Evolutionary conservation across 2,329 filamentous ascomycete genomes (phyloP).

Genomic region (Emericellopsis cladophorae): DNA sequence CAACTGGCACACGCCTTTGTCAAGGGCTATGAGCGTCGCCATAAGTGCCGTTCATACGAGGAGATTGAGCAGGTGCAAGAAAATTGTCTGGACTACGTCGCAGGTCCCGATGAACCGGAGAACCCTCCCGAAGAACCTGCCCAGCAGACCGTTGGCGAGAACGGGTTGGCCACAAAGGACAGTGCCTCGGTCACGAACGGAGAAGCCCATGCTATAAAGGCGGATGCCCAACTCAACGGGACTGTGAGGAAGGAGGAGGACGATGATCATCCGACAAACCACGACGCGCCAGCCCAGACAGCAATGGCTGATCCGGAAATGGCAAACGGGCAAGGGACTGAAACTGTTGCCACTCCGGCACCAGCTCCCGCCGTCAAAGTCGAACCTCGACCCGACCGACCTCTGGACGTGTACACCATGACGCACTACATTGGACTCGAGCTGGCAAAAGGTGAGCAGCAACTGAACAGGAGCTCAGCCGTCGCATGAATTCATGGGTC

Average conservation of each 20-base stretch:
- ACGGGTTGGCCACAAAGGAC: no score
- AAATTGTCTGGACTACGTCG: conserved; percentile 34
- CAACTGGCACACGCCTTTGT: conserved; percentile 82
- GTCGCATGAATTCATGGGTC: no score
- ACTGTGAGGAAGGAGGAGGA: not conserved
- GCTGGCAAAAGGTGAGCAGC: conserved; percentile 53
- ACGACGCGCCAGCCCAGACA: conserved; percentile 1
- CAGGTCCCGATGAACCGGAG: conserved; percentile 1
- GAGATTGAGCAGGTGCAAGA: conserved; percentile 41
- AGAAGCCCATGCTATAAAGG: not conserved
- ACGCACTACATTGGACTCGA: conserved; percentile 92
- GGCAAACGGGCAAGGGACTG: conserved; percentile 3
- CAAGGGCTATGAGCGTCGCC: conserved; percentile 78
- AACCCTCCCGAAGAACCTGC: conserved; percentile 20
- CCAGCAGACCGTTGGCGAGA: conserved; percentile 2
- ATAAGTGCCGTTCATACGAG: conserved; percentile 48
- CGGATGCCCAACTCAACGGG: not conserved
- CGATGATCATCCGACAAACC: not conserved
- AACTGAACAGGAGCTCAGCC: no score
- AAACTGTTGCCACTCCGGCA: not conserved
- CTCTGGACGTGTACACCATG: conserved; percentile 60
- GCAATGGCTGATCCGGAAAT: conserved; percentile 17
- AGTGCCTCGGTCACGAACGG: not conserved
- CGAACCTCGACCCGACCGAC: not conserved
- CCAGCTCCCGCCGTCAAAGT: no score